phyloP scores from a whole-genome alignment of 2,329 filamentous ascomycete genomes.

The Sporothrix mexicana region DNA sequence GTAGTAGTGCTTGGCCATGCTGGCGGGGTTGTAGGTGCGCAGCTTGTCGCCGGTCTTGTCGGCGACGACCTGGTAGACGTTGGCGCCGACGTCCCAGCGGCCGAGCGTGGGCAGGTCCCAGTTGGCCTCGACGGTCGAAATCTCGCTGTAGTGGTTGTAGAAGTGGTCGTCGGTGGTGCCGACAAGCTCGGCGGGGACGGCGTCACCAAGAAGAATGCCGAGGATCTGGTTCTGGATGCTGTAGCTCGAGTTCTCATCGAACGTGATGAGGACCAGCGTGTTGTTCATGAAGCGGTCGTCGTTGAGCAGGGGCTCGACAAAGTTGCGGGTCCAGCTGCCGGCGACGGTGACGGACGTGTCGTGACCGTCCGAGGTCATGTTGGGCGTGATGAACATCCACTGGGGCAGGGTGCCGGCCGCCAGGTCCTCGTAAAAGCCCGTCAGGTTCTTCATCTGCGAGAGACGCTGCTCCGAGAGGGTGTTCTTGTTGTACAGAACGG shows the following conservation, averaged over 20 bases:
- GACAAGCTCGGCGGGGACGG: conserved; percentile 66
- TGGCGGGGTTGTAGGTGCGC: conserved; percentile 35
- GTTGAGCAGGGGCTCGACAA: conserved; percentile 72
- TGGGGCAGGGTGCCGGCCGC: conserved; percentile 69
- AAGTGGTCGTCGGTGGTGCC: conserved; percentile 72
- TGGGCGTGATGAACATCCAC: conserved; percentile 73
- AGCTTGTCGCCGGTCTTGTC: conserved; percentile 63
- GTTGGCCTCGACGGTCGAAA: conserved; percentile 71
- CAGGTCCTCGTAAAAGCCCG: conserved; percentile 71
- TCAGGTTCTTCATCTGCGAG: conserved; percentile 75
- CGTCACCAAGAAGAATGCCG: conserved; percentile 74
- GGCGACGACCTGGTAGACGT: conserved; percentile 68
- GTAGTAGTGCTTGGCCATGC: conserved; percentile 37
- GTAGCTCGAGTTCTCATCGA: conserved; percentile 79
- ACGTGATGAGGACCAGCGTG: conserved; percentile 77
- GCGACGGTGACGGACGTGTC: conserved; percentile 73
- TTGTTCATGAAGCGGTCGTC: conserved; percentile 75
- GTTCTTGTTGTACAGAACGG: conserved; percentile 69
- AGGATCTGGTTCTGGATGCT: conserved; percentile 70
- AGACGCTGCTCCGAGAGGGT: conserved; percentile 65
- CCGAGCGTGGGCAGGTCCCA: conserved; percentile 73
- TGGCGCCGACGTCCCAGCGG: conserved; percentile 74
- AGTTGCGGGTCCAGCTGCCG: conserved; percentile 69
- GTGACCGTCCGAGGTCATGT: conserved; percentile 79
- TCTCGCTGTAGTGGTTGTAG: conserved; percentile 75